Base-by-base conservation (phyloP, 768 basidiomycete species). In the Calocybe gangraenosa region DNA sequence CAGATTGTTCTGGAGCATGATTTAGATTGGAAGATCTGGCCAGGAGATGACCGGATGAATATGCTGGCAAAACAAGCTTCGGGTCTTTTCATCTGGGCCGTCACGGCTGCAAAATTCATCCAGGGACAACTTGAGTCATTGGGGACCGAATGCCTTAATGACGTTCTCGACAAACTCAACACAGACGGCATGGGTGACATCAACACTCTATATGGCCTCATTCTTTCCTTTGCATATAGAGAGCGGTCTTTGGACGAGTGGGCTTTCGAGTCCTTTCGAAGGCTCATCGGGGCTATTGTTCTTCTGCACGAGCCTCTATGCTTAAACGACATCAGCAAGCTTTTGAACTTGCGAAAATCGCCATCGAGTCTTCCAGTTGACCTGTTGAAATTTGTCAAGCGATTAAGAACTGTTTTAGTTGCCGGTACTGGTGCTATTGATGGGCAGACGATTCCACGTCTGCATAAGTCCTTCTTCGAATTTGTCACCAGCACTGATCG, bases 381-480 rank as follows among this genome's bases (percentile, higher is more conserved):
- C 21, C 34, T 55, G 8, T 15, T 23, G 20, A 28, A 45, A 7
- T 50, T 50, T 37, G 51, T 53, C 32, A 49, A 43, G 13, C 54
- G 43, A 18, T 37, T 56, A 14, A 45, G 51, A 11, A 43, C 53
- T n/a, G 39, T 55, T 14, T 22, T 55, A 19, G 54, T 55, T 11
- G 33, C 44, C 3, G 53, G 53, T n/a, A 21, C 38, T 11, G 39
- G 33, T 20, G 31, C 37, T 5, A 44, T 55, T 20, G 37, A 40
- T 13, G 18, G 21, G n/a, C 8, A 39, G 38, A 55, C 53, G n/a
- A 30, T 45, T 11, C 54, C 54, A 18, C 47, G 50, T 2, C 33
- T 55, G 15, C 54, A 55, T 22, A 49, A 46, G 42, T 56, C 54
- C 25, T 53, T 56, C 22, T 46, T 39, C 46, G 54, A 53, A 14